These are phyloP conservation scores for Pyrenula massariospora DNA, from an alignment of 495 filamentous ascomycete species.

Conservation along the genomic window DNA sequence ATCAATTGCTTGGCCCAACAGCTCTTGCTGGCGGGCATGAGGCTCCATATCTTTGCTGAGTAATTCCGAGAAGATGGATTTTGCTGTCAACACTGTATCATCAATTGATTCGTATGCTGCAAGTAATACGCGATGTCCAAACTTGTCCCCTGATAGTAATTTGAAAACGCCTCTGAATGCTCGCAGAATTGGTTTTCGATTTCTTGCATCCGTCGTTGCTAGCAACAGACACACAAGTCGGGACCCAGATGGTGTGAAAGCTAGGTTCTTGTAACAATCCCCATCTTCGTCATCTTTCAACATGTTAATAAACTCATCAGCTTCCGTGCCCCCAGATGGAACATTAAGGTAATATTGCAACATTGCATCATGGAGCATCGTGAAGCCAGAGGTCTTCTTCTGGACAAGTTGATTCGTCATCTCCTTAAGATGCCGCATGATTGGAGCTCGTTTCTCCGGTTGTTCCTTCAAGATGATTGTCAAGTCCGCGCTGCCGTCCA, in stretches of 20 bases:
- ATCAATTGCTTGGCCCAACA: constrained; percentile 52
- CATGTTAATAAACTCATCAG: constrained; percentile 77
- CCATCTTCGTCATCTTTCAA: constrained; percentile 83
- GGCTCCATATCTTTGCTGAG: constrained; percentile 52
- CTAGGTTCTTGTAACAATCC: constrained; percentile 84
- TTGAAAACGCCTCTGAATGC: constrained; percentile 78
- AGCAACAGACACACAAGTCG: constrained; percentile 69
- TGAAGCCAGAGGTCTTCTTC: constrained; percentile 92
- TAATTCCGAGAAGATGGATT: constrained; percentile 73
- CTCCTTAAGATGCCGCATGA: constrained; percentile 73
- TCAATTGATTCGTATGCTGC: constrained; percentile 84
- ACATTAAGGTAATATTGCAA: constrained; percentile 85
- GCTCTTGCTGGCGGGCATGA: constrained; percentile 44
- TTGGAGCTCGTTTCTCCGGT: constrained; percentile 74
- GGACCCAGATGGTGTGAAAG: constrained; percentile 84
- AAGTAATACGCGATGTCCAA: constrained; percentile 73
- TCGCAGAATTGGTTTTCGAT: constrained; percentile 77
- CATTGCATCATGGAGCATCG: constrained; percentile 95
- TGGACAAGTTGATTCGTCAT: constrained; percentile 83
- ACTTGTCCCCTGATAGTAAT: constrained; percentile 62
- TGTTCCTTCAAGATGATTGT: constrained; percentile 57
- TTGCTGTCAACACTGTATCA: constrained; percentile 80
- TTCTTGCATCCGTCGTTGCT: constrained; percentile 79
- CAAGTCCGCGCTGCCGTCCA: constrained; percentile 44
- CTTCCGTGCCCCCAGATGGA: constrained; percentile 62